Base-by-base conservation (phyloP, 768 basidiomycete genomes). In the Gloeopeniophorella convolvens region DNA sequence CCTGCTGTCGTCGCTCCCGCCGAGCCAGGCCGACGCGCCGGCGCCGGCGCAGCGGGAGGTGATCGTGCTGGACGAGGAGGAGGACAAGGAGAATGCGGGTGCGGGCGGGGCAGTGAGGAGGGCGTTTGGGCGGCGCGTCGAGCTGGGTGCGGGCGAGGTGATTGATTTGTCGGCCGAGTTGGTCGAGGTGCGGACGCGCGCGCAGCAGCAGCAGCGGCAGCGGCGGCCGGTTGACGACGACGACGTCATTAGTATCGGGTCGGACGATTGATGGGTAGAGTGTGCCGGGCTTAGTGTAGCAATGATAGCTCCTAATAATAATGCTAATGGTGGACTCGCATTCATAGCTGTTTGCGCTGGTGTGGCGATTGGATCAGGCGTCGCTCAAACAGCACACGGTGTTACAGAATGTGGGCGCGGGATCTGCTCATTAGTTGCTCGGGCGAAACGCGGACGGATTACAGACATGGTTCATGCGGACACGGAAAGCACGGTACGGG, bases 61-160 rank as follows among this genome's bases (percentile, higher is more conserved):
- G 5, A 75, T 78, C 41, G 62, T 62, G 28, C 71, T 75, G 41
- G 69, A 73, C 18, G 68, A 66, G 1, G 78, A 76, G 10, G 69
- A 72, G 13, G 77, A 83, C 58, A 83, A 84, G 62, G 83, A 85
- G 65, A 85, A 85, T 59, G 64, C 72, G 4, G 70, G 72, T 2
- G 69, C 75, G 6, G 71, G 71, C n/a, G 63, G 79, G 40, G 73
- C 74, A 65, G 73, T 79, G 12, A 69, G 76, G 45, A 62, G 67
- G 56, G 67, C 75, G 30, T 62, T 69, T 11, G 66, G 62, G 27
- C 60, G 55, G 50, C 52, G 42, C 16, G 3, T 42, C 12, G 42
- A 23, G 13, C 37, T 34, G 5, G 50, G 30, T 8, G 59, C 56
- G 21, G 66, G 64, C 15, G 77, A 80, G 21, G 69, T 86, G 24